These are phyloP conservation scores for Leishmania arabica DNA, from an alignment of 208 protist genomes.

Conservation along the genomic window DNA sequence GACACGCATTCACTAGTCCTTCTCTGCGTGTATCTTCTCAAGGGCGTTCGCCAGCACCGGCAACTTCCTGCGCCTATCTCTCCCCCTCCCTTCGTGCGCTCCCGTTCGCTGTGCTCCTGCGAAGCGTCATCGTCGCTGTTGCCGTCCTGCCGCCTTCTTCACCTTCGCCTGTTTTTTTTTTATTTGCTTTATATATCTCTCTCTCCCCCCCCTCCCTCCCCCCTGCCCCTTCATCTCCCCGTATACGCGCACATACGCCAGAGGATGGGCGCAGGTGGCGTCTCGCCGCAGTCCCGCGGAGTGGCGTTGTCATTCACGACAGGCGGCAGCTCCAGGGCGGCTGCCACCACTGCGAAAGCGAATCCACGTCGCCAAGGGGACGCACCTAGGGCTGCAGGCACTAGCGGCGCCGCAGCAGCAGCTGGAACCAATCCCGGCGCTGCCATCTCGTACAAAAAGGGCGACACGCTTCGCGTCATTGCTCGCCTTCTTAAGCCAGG, in stretches of 20 bases:
- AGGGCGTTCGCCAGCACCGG: background rate
- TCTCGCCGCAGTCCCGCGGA: slow-evolving; percentile 13
- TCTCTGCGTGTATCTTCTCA: background rate
- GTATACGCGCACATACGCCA: background rate
- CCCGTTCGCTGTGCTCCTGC: background rate
- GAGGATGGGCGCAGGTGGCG: slow-evolving; percentile 50
- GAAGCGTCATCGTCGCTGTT: background rate
- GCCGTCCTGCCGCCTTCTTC: background rate
- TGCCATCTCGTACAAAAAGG: background rate
- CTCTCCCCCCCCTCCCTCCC: background rate
- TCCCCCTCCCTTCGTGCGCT: background rate
- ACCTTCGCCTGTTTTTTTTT: background rate
- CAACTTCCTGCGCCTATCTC: background rate
- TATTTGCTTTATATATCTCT: background rate
- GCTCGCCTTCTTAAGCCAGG: slow-evolving; percentile 23
- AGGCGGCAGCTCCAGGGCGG: background rate
- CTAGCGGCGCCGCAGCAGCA: background rate
- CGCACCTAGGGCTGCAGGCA: background rate
- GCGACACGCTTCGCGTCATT: slow-evolving; percentile 25
- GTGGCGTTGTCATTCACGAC: background rate
- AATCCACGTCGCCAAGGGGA: background rate
- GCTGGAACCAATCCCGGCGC: background rate
- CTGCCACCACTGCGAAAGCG: background rate
- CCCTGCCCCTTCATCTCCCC: background rate
- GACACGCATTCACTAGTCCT: background rate